These are phyloP conservation scores for Phaeosphaeria sp. DNA, from an alignment of 2,329 filamentous ascomycete species.

Conservation along the genomic window DNA sequence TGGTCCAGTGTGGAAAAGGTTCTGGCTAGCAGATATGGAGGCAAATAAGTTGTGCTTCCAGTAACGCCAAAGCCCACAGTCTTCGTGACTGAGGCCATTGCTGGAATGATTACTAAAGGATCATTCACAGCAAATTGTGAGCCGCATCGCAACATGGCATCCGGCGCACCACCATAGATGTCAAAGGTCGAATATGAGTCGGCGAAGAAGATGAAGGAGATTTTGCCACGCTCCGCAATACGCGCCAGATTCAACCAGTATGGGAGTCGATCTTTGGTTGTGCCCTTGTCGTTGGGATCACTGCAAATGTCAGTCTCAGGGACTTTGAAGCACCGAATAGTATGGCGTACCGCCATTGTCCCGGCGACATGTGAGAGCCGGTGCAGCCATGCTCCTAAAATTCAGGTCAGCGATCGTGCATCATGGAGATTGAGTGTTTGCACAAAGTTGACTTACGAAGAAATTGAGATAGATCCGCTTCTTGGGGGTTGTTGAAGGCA, in stretches of 20 bases:
- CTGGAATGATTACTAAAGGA: conserved; percentile 64
- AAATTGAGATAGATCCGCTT: too few relatives aligned
- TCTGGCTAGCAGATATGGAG: conserved; percentile 69
- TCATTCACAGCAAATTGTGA: conserved; percentile 73
- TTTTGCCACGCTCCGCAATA: conserved; percentile 34
- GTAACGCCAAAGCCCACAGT: conserved; percentile 71
- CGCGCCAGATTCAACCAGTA: conserved; percentile 40
- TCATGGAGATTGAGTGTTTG: too few relatives aligned
- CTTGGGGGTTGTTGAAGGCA: too few relatives aligned
- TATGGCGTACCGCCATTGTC: too few relatives aligned
- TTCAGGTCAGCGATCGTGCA: too few relatives aligned
- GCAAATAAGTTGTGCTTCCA: conserved; percentile 69
- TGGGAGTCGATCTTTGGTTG: background rate
- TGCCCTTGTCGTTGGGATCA: too few relatives aligned
- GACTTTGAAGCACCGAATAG: too few relatives aligned
- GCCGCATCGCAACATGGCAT: conserved; percentile 64
- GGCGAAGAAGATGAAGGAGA: conserved; percentile 44
- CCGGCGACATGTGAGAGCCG: too few relatives aligned
- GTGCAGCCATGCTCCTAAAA: too few relatives aligned
- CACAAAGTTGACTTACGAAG: too few relatives aligned
- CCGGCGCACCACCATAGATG: conserved; percentile 54
- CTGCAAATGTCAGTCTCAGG: too few relatives aligned
- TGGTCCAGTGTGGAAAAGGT: conserved; percentile 70
- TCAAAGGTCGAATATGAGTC: conserved; percentile 67
- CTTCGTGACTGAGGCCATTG: conserved; percentile 70